Evolutionary conservation across 73 alveolate genomes (phyloP).

Genomic region (Symbiodinium pilosum): DNA sequence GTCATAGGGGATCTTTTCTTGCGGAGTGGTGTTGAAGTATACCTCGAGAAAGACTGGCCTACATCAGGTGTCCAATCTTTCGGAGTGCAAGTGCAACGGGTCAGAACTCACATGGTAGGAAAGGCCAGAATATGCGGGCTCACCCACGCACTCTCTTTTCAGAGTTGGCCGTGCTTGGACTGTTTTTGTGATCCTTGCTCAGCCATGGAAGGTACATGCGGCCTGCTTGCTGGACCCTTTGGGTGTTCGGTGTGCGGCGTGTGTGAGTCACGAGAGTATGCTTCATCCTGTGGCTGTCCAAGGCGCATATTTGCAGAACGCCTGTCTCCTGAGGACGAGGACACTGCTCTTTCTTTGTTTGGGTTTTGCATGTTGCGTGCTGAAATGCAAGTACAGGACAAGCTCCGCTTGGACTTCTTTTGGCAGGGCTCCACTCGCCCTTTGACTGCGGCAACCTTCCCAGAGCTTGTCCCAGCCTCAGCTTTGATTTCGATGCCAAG

Average conservation of each 20-base stretch:
- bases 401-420: not conserved
- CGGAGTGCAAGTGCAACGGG: too few species aligned
- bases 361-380: not conserved
- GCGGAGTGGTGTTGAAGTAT: too few species aligned
- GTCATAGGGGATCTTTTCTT: too few species aligned
- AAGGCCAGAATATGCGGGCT: not conserved
- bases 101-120: not conserved
- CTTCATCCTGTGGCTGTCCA: too few species aligned
- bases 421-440: not conserved
- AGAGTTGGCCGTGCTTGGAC: too few species aligned
- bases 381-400: not conserved
- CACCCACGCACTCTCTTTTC: not conserved
- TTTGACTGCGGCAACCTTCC: not conserved
- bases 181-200: not conserved
- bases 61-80: too few species aligned
- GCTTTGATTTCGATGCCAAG: not conserved
- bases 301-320: conserved; percentile 7
- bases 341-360: not conserved
- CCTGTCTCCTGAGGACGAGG: not conserved
- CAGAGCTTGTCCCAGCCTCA: not conserved
- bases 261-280: too few species aligned
- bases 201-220: not conserved
- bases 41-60: too few species aligned
- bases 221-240: not conserved
- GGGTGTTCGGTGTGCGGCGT: not conserved